phyloP scores from a whole-genome alignment of 371 early-diverging fungal species.

The Mortierella sp. region DNA sequence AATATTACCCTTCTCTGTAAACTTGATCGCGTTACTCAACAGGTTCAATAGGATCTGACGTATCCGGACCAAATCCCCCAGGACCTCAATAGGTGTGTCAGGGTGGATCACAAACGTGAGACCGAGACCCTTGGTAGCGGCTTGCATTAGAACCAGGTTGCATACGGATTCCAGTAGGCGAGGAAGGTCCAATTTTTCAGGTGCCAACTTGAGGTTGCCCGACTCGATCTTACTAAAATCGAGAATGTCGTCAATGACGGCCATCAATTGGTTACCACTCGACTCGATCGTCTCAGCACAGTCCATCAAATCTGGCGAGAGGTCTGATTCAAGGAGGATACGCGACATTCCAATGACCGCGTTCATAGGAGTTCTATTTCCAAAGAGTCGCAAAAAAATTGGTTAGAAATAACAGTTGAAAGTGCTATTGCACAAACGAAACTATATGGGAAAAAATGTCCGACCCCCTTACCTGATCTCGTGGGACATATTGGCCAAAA shows the following conservation, averaged over 20 bases:
- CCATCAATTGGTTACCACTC: slow-evolving; percentile 69
- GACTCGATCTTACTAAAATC: slow-evolving; percentile 70
- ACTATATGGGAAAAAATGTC: background rate
- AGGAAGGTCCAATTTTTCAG: slow-evolving; percentile 38
- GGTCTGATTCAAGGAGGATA: slow-evolving; percentile 71
- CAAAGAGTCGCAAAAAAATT: background rate
- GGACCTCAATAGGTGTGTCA: slow-evolving; percentile 65
- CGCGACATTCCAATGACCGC: slow-evolving; percentile 77
- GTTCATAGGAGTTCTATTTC: slow-evolving; percentile 61
- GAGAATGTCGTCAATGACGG: slow-evolving; percentile 67
- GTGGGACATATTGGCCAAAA: slow-evolving; percentile 73
- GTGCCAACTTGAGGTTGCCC: slow-evolving; percentile 60
- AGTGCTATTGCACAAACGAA: background rate
- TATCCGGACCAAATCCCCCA: slow-evolving; percentile 63
- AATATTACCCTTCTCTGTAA: slow-evolving; percentile 71
- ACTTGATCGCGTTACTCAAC: slow-evolving; percentile 73
- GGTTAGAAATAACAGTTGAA: background rate
- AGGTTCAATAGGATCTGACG: slow-evolving; percentile 66
- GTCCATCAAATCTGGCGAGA: slow-evolving; percentile 71
- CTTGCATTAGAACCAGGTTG: slow-evolving; percentile 67
- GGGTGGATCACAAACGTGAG: slow-evolving; percentile 72
- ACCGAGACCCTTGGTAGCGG: slow-evolving; percentile 53
- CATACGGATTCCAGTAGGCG: slow-evolving; percentile 36
- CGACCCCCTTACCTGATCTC: slow-evolving; percentile 45
- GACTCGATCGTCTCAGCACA: slow-evolving; percentile 75